Evolutionary conservation across 495 filamentous ascomycete species (phyloP), one percentile per base, ranked within the genome.

Genomic region (Lasiosphaeriaceae sp.): DNA sequence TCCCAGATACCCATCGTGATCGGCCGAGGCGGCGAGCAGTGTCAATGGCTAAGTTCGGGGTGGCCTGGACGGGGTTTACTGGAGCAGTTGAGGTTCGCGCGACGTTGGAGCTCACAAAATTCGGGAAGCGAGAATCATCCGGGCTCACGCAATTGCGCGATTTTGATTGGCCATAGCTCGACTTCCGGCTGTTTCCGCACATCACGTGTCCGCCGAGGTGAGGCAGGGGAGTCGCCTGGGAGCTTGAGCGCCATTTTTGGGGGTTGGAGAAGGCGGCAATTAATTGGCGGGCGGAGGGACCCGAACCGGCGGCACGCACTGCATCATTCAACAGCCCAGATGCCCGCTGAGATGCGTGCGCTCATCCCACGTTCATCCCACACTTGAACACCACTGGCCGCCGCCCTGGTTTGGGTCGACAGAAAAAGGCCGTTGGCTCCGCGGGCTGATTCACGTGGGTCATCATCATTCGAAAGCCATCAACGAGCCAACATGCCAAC

Each of bases 1-100:
- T 82, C 77, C 74, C 77, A 84, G 74, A 82, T 75, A 71, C 78
- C 80, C 79, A 83, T 83, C 65, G 64, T 73, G 65, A 61, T 57
- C 47, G 43, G 59, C 57, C 62, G 57, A 52, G 59, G 69, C 52
- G 62, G 62, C 52, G 58, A 60, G 66, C 57, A 54, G 60, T 69
- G 65, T 73, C 68, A 75, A 74, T 76, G 75, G 73, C 67, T 69
- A 65, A 64, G 62, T 55, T 47, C 45, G 46, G 50, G 66, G 56
- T 54, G 58, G 39, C 39, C 39, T 43, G 39, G 53, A 58, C 59
- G 59, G 68, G 59, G 64, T 65, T 56, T 68, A 60, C 54, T 68
- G 23, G 48, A 41, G 26, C 23, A 58, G 52, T 72, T 59, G 63
- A 58, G 50, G 54, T 60, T 69, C 56, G 64, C 63, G 63, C 66